Base-by-base conservation (phyloP, 768 basidiomycete genomes). In the Russula emetica region DNA sequence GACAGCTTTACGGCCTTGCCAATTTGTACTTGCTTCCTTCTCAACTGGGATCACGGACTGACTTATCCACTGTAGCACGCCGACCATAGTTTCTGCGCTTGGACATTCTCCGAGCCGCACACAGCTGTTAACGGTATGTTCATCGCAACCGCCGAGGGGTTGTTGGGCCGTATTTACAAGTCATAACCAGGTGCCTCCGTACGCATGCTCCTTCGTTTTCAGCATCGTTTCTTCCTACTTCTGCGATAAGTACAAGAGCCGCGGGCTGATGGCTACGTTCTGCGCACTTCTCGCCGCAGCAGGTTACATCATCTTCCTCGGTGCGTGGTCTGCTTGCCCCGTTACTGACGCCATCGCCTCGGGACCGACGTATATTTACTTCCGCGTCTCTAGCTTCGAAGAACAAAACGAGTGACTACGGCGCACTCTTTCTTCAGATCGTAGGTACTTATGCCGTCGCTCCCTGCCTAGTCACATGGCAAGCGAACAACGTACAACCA, bases 401-500 rank as follows among this genome's bases (percentile, higher is more conserved):
- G 6, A 62, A 71, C 50, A 67, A 57, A 32, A 49, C 66, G 13
- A 61, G 62, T 1, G 61, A 71, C 26, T 74, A 74, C 58, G 71
- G 64, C 20, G 69, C 72, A 36, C 67, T 74, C 22, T 72, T 70
- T 61, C 62, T 74, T n/a, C 72, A 74, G 60, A 70, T 74, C 55
- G 70, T 70, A 36, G 74, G 74, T 28, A 64, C 55, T 16, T 74
- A 74, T 45, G 69, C 64, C 28, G 52, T 68, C 28, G 69, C 74
- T n/a, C 70, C 72, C 18, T 53, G 69, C 40, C 61, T 69, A 32
- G 63, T 67, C 18, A 70, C 72, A 8, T 74, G 72, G 72, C 68
- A 64, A 54, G 53, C 73, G 32, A 74, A 74, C 61, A 74, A 74
- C 61, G 66, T 74, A 18, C 71, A 73, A 28, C 73, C 73, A 7